Conservation (phyloP, 2,329 filamentous ascomycete species). For the Diaporthe citrichinensis region DNA sequence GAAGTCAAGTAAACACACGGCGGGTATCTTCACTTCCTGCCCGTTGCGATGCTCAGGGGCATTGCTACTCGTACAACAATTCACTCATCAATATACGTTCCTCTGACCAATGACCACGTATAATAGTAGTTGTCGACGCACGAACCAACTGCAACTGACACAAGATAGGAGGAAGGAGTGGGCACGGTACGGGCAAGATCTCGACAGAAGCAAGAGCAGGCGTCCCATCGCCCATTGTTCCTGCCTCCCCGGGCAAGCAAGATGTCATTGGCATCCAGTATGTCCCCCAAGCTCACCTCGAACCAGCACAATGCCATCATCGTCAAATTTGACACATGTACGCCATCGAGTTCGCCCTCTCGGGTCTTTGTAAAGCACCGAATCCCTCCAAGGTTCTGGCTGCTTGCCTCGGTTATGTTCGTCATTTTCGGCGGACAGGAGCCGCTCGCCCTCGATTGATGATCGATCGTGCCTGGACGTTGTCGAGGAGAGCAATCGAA, state of each 20-base stretch:
- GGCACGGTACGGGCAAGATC: background rate
- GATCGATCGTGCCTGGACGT: constrained; percentile 15
- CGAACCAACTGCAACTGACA: background rate
- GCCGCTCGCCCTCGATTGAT: background rate
- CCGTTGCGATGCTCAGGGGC: background rate
- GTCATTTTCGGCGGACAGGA: background rate
- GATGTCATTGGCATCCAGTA: background rate
- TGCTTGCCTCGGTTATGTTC: background rate
- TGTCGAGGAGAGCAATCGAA: constrained; percentile 5
- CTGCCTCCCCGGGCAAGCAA: background rate
- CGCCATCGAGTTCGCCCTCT: background rate
- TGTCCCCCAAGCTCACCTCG: background rate
- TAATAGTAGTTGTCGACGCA: background rate
- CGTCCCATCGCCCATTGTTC: background rate
- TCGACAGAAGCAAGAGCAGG: background rate
- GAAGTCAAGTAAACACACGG: constrained; percentile 8
- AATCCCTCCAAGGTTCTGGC: background rate
- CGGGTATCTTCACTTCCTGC: background rate
- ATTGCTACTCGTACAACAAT: background rate
- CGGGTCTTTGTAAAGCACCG: background rate
- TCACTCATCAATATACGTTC: background rate
- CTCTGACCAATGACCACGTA: no score
- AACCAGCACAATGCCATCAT: constrained; percentile 5
- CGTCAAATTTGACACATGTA: background rate
- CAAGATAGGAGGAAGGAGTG: background rate